Conservation (phyloP, 2,329 filamentous ascomycete genomes). For the Hirsutella minnesotensis region DNA sequence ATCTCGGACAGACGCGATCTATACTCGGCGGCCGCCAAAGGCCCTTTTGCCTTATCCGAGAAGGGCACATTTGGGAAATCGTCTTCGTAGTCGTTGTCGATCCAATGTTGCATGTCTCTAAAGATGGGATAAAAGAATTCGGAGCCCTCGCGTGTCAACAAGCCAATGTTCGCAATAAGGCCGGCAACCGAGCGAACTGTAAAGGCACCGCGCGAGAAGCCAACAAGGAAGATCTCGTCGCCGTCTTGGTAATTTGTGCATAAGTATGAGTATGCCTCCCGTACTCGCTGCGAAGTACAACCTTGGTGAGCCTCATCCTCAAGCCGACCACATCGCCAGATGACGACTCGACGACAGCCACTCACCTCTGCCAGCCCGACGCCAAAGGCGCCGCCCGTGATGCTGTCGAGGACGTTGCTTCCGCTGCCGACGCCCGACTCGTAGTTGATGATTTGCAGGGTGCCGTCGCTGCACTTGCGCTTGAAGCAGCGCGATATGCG, state of each 20-base stretch:
- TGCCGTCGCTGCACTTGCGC: slow-evolving; percentile 35
- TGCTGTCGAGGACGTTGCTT: slow-evolving; percentile 32
- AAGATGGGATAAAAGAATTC: slow-evolving; percentile 44
- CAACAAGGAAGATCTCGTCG: slow-evolving; percentile 44
- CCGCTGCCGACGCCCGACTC: slow-evolving; percentile 48
- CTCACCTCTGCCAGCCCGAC: slow-evolving; percentile 39
- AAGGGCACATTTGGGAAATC: slow-evolving; percentile 35
- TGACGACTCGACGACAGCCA: too few species aligned
- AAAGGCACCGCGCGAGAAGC: slow-evolving; percentile 47
- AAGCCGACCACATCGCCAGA: not conserved
- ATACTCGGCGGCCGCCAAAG: slow-evolving; percentile 28
- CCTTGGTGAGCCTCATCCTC: not conserved
- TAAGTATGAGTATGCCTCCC: slow-evolving; percentile 50
- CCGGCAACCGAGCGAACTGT: slow-evolving; percentile 44
- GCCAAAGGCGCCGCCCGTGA: slow-evolving; percentile 44
- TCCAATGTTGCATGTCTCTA: slow-evolving; percentile 44
- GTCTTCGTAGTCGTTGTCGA: slow-evolving; percentile 30
- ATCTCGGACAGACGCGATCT: slow-evolving; percentile 31
- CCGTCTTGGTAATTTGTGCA: slow-evolving; percentile 49
- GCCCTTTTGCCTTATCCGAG: slow-evolving; percentile 34
- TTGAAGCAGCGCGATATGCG: slow-evolving; percentile 46
- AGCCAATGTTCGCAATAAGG: slow-evolving; percentile 37
- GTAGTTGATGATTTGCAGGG: slow-evolving; percentile 47
- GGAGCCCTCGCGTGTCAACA: slow-evolving; percentile 40
- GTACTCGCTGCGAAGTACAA: slow-evolving; percentile 30